Evolutionary conservation across 2,329 filamentous ascomycete genomes (phyloP).

Genomic region (Diaporthe ilicicola): DNA sequence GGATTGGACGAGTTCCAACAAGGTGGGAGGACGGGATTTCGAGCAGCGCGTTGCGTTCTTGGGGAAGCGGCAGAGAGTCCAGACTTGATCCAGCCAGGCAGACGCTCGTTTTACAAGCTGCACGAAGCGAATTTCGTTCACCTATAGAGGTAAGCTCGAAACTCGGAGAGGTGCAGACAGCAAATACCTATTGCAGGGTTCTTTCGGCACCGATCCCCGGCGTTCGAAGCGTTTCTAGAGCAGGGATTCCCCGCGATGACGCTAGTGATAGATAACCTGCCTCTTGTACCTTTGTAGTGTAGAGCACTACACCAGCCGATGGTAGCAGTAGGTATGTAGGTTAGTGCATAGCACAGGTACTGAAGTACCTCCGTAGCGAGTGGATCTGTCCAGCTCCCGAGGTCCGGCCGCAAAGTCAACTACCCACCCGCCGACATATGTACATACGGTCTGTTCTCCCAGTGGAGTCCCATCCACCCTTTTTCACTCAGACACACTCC

Average conservation of each 20-base stretch:
- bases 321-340: not conserved
- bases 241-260: constrained; percentile 19
- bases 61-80: not conserved
- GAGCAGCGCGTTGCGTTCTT: constrained; percentile 11
- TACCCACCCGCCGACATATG: not conserved
- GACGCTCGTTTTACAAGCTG: constrained; percentile 8
- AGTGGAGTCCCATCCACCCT: not conserved
- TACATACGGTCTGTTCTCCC: not conserved
- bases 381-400: not conserved
- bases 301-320: not conserved
- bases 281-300: too few relatives aligned
- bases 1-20: constrained; percentile 11
- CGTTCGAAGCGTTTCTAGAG: constrained; percentile 9
- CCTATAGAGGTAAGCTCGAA: constrained; percentile 16
- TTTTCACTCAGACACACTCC: not conserved
- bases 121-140: constrained; percentile 15
- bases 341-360: not conserved
- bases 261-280: not conserved
- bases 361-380: not conserved
- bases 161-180: constrained; percentile 12
- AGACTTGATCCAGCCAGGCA: constrained; percentile 19
- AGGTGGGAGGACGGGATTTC: not conserved
- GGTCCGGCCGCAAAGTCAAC: not conserved
- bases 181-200: constrained; percentile 23
- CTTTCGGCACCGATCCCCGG: constrained; percentile 19